These are phyloP conservation scores for Purpureocillium lavendulum DNA, from an alignment of 2,329 filamentous ascomycete genomes.

Conservation along the genomic window DNA sequence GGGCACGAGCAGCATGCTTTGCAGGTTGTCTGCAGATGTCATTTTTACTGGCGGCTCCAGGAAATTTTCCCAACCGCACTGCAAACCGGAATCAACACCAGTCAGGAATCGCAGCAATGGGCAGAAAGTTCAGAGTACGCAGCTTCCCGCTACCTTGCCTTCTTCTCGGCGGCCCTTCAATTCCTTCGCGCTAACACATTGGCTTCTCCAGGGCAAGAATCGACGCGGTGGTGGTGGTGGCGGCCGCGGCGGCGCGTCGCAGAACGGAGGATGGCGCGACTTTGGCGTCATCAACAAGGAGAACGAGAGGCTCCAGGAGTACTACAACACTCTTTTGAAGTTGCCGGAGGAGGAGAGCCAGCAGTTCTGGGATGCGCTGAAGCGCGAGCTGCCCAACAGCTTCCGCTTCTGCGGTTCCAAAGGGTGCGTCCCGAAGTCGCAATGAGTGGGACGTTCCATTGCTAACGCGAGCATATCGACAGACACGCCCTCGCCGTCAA, in stretches of 20 bases:
- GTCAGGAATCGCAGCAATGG: conserved; percentile 20
- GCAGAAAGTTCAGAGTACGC: conserved; percentile 27
- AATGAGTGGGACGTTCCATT: background rate
- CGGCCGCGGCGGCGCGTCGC: conserved; percentile 16
- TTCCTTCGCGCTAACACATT: conserved; percentile 9
- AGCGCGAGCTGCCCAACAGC: conserved; percentile 86
- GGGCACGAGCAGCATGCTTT: background rate
- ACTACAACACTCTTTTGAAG: conserved; percentile 72
- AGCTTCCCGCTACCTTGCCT: background rate
- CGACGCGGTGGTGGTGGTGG: conserved; percentile 27
- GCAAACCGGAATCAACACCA: background rate
- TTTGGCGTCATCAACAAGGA: conserved; percentile 52
- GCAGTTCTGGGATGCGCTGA: conserved; percentile 76
- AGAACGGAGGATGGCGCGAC: conserved; percentile 22
- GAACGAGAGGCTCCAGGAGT: conserved; percentile 79
- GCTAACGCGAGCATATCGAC: conserved; percentile 10
- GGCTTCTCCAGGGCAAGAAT: conserved; percentile 22
- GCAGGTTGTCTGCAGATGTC: background rate
- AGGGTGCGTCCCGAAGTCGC: conserved; percentile 44
- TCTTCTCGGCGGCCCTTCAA: background rate
- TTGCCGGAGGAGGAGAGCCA: conserved; percentile 70
- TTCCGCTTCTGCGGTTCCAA: conserved; percentile 96
- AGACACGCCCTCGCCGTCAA: conserved; percentile 90
- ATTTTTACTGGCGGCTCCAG: background rate
- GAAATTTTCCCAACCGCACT: background rate